phyloP scores from a whole-genome alignment of 805 yeast genomes.

The Cyberlindnera mississippiensis region DNA sequence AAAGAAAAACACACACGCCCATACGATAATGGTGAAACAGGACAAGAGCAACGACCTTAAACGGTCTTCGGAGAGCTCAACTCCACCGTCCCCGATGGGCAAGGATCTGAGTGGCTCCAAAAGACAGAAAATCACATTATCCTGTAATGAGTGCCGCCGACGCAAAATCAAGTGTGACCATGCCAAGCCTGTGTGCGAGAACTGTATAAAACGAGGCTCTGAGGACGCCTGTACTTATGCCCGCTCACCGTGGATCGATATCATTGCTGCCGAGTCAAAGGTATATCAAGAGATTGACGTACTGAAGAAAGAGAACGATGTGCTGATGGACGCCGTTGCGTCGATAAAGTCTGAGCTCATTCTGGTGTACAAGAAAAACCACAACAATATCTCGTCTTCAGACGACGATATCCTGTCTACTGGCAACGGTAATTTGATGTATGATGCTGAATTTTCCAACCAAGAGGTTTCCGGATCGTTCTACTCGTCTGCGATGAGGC shows the following conservation, averaged over 20 bases:
- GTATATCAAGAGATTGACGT: constrained; percentile 22
- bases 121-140: constrained; percentile 20
- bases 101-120: constrained; percentile 5
- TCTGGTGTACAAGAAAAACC: constrained; percentile 15
- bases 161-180: constrained; percentile 25
- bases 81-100: not conserved
- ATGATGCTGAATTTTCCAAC: constrained; percentile 6
- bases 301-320: constrained; percentile 19
- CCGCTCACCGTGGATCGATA: constrained; percentile 23
- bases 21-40: not conserved
- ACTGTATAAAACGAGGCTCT: constrained; percentile 17
- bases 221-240: constrained; percentile 15
- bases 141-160: constrained; percentile 22
- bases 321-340: constrained; percentile 15
- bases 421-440: constrained; percentile 4
- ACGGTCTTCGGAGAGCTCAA: not conserved
- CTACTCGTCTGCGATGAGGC: constrained; percentile 1
- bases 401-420: constrained; percentile 12
- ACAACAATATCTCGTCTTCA: constrained; percentile 8
- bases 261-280: constrained; percentile 19
- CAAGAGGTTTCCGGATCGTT: constrained; percentile 6
- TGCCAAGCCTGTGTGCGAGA: constrained; percentile 18
- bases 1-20: too few species aligned
- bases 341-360: constrained; percentile 14
- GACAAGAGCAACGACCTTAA: not conserved